Conservation (phyloP, 2,329 filamentous ascomycete species). For the Aphanoascus verrucosus region DNA sequence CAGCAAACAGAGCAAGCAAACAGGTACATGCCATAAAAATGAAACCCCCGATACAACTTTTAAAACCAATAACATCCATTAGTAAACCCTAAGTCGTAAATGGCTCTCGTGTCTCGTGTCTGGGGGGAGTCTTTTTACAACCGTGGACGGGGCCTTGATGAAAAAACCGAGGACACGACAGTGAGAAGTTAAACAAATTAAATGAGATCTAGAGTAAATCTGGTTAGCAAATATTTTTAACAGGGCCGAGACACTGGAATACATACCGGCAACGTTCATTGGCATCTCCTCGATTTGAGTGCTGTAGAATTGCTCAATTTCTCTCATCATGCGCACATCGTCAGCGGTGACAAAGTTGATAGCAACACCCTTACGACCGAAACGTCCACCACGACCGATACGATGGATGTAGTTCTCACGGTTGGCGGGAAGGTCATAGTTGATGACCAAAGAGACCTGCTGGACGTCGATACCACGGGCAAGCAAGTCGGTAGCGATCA, state of each 20-base stretch:
- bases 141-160: conserved; percentile 6
- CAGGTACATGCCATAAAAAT: conserved; percentile 10
- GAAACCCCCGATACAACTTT: conserved; percentile 15
- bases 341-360: conserved; percentile 99
- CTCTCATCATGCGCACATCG: conserved; percentile 98
- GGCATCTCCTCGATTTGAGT: conserved; percentile 99
- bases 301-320: conserved; percentile 99
- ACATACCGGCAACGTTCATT: conserved; percentile 67
- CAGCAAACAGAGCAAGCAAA: too few species aligned
- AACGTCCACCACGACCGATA: conserved; percentile 98
- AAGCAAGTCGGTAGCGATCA: conserved; percentile 94
- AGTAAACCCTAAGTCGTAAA: conserved; percentile 13
- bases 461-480: conserved; percentile 99
- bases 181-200: conserved; percentile 25
- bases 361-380: conserved; percentile 99
- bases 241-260: neutral
- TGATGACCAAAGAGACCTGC: conserved; percentile 99
- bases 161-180: conserved; percentile 21
- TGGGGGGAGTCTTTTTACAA: conserved; percentile 8
- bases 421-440: conserved; percentile 98
- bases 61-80: conserved; percentile 16
- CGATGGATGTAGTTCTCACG: conserved; percentile 99
- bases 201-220: conserved; percentile 30
- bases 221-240: neutral
- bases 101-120: conserved; percentile 3